Conservation (phyloP, 768 basidiomycete species). For the Sporobolomyces pararoseus region DNA sequence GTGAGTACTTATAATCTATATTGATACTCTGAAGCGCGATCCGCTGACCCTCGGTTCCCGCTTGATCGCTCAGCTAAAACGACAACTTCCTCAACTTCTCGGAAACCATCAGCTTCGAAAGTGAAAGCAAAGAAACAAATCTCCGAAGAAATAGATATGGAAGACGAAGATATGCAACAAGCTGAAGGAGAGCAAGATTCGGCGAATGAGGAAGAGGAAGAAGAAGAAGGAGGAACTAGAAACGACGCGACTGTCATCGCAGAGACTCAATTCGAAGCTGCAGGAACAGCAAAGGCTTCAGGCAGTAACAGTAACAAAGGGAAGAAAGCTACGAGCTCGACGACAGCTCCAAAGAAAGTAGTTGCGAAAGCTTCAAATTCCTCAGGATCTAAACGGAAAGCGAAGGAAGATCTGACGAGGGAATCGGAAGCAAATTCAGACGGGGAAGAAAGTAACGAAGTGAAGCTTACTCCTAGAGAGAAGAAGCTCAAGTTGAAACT, state of each 20-base stretch:
- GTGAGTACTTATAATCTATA: too few relatives aligned
- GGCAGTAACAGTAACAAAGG: slow-evolving; percentile 4
- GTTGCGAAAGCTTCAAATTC: neutral
- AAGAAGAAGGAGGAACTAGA: neutral
- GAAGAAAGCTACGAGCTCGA: neutral
- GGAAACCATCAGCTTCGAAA: neutral
- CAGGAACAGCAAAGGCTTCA: too few relatives aligned
- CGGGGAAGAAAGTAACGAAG: neutral
- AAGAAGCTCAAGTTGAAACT: slow-evolving; percentile 32
- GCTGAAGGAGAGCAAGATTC: neutral
- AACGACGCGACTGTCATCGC: slow-evolving; percentile 20
- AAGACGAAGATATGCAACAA: neutral
- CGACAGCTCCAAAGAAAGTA: neutral
- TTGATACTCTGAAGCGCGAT: too few relatives aligned
- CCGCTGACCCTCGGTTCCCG: too few relatives aligned
- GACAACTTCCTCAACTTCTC: neutral
- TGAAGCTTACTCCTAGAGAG: slow-evolving; percentile 10
- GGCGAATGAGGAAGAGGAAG: neutral
- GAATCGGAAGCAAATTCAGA: neutral
- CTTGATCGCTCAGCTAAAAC: neutral
- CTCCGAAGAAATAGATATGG: neutral
- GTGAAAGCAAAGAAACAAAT: neutral
- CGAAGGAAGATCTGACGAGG: neutral
- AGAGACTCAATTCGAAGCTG: slow-evolving; percentile 21
- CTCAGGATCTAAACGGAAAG: slow-evolving; percentile 5